Evolutionary conservation across 2,329 filamentous ascomycete species (phyloP).

Genomic region (Arthrobotrys pseudoclavata): DNA sequence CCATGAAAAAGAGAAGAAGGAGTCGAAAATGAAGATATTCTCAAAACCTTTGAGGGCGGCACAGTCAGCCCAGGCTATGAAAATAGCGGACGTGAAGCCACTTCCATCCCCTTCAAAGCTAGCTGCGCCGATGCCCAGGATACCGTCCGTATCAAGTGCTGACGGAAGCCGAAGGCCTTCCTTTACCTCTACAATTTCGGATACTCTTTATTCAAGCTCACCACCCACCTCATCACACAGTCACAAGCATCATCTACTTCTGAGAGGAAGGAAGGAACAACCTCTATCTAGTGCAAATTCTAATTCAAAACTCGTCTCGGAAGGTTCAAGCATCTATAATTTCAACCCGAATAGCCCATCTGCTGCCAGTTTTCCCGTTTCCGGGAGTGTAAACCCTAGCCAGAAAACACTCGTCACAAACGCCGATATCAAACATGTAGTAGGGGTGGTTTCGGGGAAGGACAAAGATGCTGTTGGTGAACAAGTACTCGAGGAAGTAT

Average conservation of each 20-base stretch:
- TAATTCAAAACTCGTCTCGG: conserved; percentile 57
- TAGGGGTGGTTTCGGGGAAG: conserved; percentile 82
- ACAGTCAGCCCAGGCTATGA: conserved; percentile 54
- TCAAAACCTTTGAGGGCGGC: conserved; percentile 70
- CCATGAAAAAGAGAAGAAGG: conserved; percentile 71
- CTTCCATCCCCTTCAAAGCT: conserved; percentile 56
- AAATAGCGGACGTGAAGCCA: conserved; percentile 60
- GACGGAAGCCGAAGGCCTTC: conserved; percentile 65
- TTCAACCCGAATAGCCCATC: conserved; percentile 65
- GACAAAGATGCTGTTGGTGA: conserved; percentile 73
- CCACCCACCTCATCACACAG: conserved; percentile 63
- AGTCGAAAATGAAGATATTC: conserved; percentile 78
- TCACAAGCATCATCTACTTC: conserved; percentile 76
- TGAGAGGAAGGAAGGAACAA: conserved; percentile 72
- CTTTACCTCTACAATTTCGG: conserved; percentile 69
- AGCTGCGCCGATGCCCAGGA: conserved; percentile 45
- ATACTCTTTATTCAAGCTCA: conserved; percentile 58
- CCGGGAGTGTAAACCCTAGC: conserved; percentile 61
- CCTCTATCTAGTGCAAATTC: conserved; percentile 58
- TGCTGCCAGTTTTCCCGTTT: conserved; percentile 72
- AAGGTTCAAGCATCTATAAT: conserved; percentile 61
- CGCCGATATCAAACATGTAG: conserved; percentile 82
- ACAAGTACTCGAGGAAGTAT: conserved; percentile 79
- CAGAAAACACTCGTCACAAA: conserved; percentile 75
- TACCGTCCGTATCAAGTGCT: conserved; percentile 45